A percentile compares a stretch with the other conserved stretches of the same genome.
Evolutionary conservation across 495 filamentous ascomycete genomes (phyloP).

Genomic region (Penicillium salamii): DNA sequence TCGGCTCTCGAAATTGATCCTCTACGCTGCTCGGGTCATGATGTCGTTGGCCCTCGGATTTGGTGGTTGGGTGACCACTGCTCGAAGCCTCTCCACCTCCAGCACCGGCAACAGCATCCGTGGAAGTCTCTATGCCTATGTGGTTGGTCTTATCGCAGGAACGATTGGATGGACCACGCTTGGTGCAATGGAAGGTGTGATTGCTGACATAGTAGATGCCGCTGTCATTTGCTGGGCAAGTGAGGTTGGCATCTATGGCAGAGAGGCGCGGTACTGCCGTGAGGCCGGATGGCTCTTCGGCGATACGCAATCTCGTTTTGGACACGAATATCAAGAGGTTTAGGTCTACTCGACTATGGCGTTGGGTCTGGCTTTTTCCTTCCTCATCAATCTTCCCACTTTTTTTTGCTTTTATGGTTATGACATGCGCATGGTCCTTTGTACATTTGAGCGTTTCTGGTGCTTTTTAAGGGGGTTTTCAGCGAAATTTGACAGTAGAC

Average conservation of each 20-base stretch:
- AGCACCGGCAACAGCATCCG: conserved; percentile 52
- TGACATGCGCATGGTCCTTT: conserved; percentile 1
- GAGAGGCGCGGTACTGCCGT: conserved; percentile 77
- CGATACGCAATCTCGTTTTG: conserved; percentile 31
- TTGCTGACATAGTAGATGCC: conserved; percentile 90
- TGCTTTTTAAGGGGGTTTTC: background rate
- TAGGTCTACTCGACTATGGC: conserved; percentile 6
- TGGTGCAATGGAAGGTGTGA: conserved; percentile 91
- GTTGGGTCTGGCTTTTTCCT: too few relatives aligned
- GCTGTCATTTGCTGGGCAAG: conserved; percentile 91
- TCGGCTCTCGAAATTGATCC: conserved; percentile 82
- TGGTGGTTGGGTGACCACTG: conserved; percentile 95
- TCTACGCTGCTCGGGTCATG: conserved; percentile 85
- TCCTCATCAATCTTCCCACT: background rate
- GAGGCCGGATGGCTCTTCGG: conserved; percentile 84
- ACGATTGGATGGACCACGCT: conserved; percentile 94
- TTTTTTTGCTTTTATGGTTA: conserved; percentile 1
- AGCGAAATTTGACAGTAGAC: background rate
- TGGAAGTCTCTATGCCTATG: conserved; percentile 93
- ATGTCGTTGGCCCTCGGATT: conserved; percentile 88
- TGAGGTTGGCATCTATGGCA: conserved; percentile 66
- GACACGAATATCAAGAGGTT: conserved; percentile 18
- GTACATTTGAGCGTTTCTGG: conserved; percentile 8
- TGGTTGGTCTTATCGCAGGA: conserved; percentile 86
- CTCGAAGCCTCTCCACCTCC: conserved; percentile 62